Evolutionary conservation across 345 rosid species (phyloP).

Genomic region (Pistacia atlantica): DNA sequence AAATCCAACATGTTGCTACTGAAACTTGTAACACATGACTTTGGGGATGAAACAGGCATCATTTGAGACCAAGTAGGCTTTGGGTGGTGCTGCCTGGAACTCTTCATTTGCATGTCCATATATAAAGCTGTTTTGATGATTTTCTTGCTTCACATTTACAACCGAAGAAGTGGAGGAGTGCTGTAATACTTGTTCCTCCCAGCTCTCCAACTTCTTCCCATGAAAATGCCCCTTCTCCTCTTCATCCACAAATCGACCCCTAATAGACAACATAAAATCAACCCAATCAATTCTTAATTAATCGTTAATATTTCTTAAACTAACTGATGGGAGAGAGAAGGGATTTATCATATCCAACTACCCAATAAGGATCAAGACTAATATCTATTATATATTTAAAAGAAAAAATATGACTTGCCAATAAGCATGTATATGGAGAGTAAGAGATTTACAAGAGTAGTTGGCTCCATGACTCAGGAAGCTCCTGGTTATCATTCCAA

Average conservation of each 20-base stretch:
- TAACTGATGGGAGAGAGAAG: background rate
- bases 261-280: slow-evolving; percentile 17
- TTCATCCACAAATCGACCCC: slow-evolving; percentile 74
- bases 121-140: slow-evolving; percentile 42
- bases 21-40: slow-evolving; percentile 66
- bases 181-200: slow-evolving; percentile 67
- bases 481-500: slow-evolving; percentile 68
- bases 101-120: slow-evolving; percentile 50
- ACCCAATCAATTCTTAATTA: background rate
- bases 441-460: slow-evolving; percentile 60
- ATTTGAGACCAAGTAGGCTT: slow-evolving; percentile 52
- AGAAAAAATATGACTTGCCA: no score
- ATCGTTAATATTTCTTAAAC: background rate
- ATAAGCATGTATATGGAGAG: background rate
- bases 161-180: slow-evolving; percentile 45
- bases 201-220: slow-evolving; percentile 58
- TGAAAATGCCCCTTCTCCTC: slow-evolving; percentile 60
- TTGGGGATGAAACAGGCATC: slow-evolving; percentile 60
- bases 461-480: slow-evolving; percentile 90
- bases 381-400: background rate
- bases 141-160: slow-evolving; percentile 69
- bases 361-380: background rate
- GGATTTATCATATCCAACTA: background rate
- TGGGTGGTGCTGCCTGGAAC: slow-evolving; percentile 29
- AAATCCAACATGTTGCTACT: slow-evolving; percentile 71